Evolutionary conservation across 2,329 filamentous ascomycete species (phyloP).

Genomic region (Torrubiella hemipterigena): DNA sequence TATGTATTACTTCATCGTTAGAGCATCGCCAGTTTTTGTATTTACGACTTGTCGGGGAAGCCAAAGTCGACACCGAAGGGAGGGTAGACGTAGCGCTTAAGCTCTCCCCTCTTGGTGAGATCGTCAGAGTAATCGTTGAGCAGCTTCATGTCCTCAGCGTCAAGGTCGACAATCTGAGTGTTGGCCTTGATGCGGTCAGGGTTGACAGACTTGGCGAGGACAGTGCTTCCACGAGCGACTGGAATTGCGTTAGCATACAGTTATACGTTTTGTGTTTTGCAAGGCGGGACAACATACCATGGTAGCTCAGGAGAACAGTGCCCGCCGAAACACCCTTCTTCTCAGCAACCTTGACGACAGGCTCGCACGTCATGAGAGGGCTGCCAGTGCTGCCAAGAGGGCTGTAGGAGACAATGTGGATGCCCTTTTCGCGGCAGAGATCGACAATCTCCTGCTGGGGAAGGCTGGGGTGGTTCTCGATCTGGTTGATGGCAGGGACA

Average conservation of each 20-base stretch:
- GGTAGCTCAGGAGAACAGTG: slow-evolving; percentile 58
- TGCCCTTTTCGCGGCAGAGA: slow-evolving; percentile 54
- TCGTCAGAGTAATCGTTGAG: slow-evolving; percentile 42
- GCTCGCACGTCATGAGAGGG: slow-evolving; percentile 51
- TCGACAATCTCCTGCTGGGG: slow-evolving; percentile 63
- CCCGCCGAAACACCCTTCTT: slow-evolving; percentile 49
- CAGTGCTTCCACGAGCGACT: slow-evolving; percentile 59
- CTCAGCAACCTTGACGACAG: slow-evolving; percentile 51
- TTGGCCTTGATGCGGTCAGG: slow-evolving; percentile 59
- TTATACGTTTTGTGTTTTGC: slow-evolving; percentile 7
- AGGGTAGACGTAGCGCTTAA: slow-evolving; percentile 55
- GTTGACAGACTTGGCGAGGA: slow-evolving; percentile 63
- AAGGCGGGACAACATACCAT: slow-evolving; percentile 36
- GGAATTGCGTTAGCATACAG: no score
- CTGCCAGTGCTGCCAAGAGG: slow-evolving; percentile 53
- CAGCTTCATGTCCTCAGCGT: slow-evolving; percentile 48
- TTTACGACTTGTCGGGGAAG: slow-evolving; percentile 52
- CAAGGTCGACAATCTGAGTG: slow-evolving; percentile 52
- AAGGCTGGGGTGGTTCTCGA: slow-evolving; percentile 61
- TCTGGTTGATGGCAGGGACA: slow-evolving; percentile 57
- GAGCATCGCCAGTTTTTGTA: no score
- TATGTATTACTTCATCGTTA: not conserved
- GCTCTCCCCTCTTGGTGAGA: slow-evolving; percentile 35
- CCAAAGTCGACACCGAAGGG: slow-evolving; percentile 58
- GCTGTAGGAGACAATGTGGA: slow-evolving; percentile 62